Percentiles rank a stretch among this genome's conserved stretches.
Conservation (phyloP, 2,329 filamentous ascomycete species). For the Fusarium dlaminii region DNA sequence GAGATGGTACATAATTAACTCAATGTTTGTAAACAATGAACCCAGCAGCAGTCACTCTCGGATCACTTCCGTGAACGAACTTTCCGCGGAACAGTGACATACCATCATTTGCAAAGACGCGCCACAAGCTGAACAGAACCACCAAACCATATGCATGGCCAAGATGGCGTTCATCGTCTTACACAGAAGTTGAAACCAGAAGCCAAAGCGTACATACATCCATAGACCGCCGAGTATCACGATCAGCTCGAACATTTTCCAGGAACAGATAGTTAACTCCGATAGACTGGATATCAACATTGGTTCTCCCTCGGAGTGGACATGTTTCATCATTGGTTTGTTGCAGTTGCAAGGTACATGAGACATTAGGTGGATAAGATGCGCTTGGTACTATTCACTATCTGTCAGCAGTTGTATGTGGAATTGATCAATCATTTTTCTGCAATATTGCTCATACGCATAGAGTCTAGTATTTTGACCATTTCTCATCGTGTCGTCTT, state of each 20-base stretch:
- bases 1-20: background rate
- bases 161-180: background rate
- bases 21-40: background rate
- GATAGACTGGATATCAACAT: slow-evolving; percentile 3
- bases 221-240: background rate
- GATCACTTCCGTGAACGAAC: background rate
- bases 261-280: background rate
- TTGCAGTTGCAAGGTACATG: slow-evolving; percentile 32
- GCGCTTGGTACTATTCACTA: background rate
- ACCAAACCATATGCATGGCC: background rate
- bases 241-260: background rate
- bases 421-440: background rate
- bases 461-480: background rate
- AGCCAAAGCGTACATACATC: background rate
- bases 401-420: background rate
- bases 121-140: background rate
- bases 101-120: background rate
- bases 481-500: background rate
- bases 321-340: slow-evolving; percentile 22
- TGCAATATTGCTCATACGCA: background rate
- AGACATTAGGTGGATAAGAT: slow-evolving; percentile 14
- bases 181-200: slow-evolving; percentile 5
- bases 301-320: slow-evolving; percentile 12
- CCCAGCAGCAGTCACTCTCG: background rate
- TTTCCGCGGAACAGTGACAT: background rate